Evolutionary conservation across 1,284 basidiomycete genomes (phyloP).

Genomic region (Sporisorium scitamineum): DNA sequence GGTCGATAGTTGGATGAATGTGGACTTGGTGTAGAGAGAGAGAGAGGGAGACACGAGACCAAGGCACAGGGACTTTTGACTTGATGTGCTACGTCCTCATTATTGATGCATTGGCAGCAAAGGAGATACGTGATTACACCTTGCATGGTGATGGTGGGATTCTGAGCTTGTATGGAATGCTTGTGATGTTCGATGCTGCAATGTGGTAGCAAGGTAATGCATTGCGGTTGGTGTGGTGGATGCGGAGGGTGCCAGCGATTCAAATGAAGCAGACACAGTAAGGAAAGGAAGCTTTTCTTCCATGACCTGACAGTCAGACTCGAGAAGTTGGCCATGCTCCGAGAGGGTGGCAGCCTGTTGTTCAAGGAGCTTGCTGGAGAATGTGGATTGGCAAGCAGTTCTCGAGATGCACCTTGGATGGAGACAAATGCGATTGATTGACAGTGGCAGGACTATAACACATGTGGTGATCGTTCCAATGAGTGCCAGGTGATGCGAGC

Average conservation of each 20-base stretch:
- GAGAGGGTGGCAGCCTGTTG: slow-evolving; percentile 58
- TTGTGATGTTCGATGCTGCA: no score
- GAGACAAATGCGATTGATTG: slow-evolving; percentile 9
- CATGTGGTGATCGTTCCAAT: slow-evolving; percentile 30
- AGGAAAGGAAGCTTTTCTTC: slow-evolving; percentile 43
- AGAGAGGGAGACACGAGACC: no score
- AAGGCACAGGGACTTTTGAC: no score
- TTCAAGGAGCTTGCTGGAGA: slow-evolving; percentile 50
- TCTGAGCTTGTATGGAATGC: no score
- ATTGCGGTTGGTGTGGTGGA: no score
- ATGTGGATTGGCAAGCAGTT: slow-evolving; percentile 36
- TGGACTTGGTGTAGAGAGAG: no score
- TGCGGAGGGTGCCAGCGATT: slow-evolving; percentile 46
- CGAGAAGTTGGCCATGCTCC: slow-evolving; percentile 46
- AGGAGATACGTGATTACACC: no score
- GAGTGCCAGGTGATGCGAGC: slow-evolving; percentile 20
- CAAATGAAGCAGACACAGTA: slow-evolving; percentile 36
- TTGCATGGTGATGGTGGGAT: no score
- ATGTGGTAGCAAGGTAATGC: no score
- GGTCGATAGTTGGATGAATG: no score
- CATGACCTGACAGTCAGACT: slow-evolving; percentile 40
- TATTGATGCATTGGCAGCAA: no score
- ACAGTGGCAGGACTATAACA: slow-evolving; percentile 18
- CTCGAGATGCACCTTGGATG: slow-evolving; percentile 18
- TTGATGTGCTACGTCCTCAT: no score